Percentiles rank a stretch among this genome's conserved stretches.
phyloP scores from a whole-genome alignment of 257 asterid species.

The Penstemon barbatus region DNA sequence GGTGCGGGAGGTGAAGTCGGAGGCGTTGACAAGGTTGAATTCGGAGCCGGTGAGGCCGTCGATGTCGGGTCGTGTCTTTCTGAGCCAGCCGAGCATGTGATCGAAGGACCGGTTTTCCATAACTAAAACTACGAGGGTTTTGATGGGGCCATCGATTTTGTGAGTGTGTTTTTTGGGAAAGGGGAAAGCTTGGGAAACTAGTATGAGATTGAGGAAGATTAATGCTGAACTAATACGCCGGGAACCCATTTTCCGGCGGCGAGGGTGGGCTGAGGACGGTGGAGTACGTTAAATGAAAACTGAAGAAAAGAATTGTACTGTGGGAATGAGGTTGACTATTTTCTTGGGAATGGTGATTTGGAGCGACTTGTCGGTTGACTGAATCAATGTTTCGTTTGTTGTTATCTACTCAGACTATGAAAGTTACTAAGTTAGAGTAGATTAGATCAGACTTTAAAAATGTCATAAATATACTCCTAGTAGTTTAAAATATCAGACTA shows the following conservation, averaged over 20 bases:
- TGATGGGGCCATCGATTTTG: conserved; percentile 76
- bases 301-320: too few relatives aligned
- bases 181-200: conserved; percentile 51
- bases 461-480: too few relatives aligned
- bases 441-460: too few relatives aligned
- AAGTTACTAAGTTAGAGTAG: too few relatives aligned
- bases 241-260: conserved; percentile 39
- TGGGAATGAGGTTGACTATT: too few relatives aligned
- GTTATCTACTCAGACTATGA: background rate
- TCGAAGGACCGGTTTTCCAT: conserved; percentile 99
- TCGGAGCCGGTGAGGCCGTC: conserved; percentile 81
- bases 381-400: background rate
- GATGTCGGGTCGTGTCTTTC: conserved; percentile 69
- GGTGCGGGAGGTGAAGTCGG: conserved; percentile 58
- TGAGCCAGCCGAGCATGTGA: conserved; percentile 89
- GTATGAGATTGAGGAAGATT: conserved; percentile 41
- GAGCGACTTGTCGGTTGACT: conserved; percentile 8
- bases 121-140: conserved; percentile 78
- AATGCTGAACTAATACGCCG: conserved; percentile 32
- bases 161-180: conserved; percentile 40
- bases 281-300: too few relatives aligned
- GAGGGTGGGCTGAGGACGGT: background rate
- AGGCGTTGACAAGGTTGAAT: conserved; percentile 68
- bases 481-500: too few relatives aligned
- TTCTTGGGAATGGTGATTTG: background rate